phyloP scores from a whole-genome alignment of 441 rosid species.

The Isatis lusitanica region DNA sequence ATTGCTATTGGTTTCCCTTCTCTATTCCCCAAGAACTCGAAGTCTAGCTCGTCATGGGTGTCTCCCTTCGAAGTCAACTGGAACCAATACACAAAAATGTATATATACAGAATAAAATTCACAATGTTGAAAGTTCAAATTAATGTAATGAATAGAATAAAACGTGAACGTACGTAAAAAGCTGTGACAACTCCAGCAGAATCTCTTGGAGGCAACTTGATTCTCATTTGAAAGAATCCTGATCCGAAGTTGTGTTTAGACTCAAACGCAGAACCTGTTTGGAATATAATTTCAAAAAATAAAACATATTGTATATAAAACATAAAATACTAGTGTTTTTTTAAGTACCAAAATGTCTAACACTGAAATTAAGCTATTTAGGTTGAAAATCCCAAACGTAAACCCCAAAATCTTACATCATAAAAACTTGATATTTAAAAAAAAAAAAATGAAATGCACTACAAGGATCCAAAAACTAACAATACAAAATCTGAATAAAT shows the following conservation, averaged over 20 bases:
- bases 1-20: slow-evolving; percentile 54
- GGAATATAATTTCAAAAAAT: background rate
- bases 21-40: slow-evolving; percentile 70
- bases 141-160: slow-evolving; percentile 29
- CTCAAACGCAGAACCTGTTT: slow-evolving; percentile 66
- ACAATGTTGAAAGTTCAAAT: background rate
- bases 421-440: background rate
- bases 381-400: background rate
- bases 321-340: background rate
- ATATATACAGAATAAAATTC: background rate
- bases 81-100: background rate
- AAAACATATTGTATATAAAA: background rate
- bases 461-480: background rate
- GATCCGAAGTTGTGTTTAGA: slow-evolving; percentile 69
- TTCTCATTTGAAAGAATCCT: slow-evolving; percentile 81
- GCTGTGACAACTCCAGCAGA: slow-evolving; percentile 85
- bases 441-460: background rate
- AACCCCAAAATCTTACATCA: background rate
- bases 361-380: background rate
- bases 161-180: slow-evolving; percentile 43
- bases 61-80: slow-evolving; percentile 45
- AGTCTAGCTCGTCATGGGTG: slow-evolving; percentile 67
- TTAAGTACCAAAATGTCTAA: too few relatives aligned
- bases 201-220: slow-evolving; percentile 71
- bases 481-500: background rate